Conservation (phyloP, 164 flowering plant species). For the Tinospora cordifolia region DNA sequence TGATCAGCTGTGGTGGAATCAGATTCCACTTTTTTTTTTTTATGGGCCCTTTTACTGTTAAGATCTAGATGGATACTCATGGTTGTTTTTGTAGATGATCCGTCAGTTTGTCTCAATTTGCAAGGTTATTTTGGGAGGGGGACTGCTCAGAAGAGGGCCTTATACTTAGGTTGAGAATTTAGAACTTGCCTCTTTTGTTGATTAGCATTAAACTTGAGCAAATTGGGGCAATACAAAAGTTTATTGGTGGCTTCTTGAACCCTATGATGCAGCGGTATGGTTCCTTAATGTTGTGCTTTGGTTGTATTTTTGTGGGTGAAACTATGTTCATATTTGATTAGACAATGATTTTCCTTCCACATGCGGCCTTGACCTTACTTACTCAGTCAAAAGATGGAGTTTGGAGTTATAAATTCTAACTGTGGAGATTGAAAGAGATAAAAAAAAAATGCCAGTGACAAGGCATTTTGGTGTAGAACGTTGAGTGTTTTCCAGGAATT, state of each 20-base stretch:
- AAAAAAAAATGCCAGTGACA: background rate
- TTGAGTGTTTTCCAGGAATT: background rate
- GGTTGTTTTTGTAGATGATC: background rate
- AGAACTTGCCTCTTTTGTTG: background rate
- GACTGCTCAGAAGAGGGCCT: background rate
- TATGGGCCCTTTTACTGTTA: background rate
- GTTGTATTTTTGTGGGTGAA: background rate
- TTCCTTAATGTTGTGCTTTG: background rate
- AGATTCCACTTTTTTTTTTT: background rate
- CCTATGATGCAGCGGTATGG: background rate
- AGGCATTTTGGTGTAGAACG: background rate
- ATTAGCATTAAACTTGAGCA: background rate
- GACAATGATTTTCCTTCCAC: background rate
- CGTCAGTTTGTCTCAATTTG: background rate
- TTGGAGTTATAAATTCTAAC: background rate
- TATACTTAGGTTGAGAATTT: background rate
- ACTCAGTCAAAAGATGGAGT: background rate
- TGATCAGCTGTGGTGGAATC: background rate
- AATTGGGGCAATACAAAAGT: background rate
- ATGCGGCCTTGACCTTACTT: background rate
- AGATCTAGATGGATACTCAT: constrained; percentile 1
- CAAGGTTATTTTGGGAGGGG: background rate
- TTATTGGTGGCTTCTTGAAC: too few species aligned
- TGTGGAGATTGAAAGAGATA: background rate
- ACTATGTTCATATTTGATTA: background rate